Conservation (phyloP, 192 early-diverging fungal species). For the Coemansia sp. region DNA sequence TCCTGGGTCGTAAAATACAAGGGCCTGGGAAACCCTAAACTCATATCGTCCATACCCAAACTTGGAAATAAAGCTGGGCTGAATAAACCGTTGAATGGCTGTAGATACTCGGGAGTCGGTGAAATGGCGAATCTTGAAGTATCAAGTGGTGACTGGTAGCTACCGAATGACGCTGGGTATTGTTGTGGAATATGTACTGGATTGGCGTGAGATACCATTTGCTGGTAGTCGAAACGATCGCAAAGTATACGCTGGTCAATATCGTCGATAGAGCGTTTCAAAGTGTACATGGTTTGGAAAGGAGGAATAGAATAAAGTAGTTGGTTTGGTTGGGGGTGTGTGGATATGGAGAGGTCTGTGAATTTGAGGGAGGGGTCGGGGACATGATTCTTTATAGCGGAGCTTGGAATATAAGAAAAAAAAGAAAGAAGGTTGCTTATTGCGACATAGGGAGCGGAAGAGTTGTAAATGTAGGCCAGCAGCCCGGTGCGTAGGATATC, state of each 20-base stretch:
- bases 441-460: not conserved
- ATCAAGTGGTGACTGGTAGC: not conserved
- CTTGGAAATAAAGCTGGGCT: not conserved
- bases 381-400: conserved; percentile 5
- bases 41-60: not conserved
- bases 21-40: not conserved
- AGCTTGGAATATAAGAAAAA: not conserved
- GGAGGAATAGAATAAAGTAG: not conserved
- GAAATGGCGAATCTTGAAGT: not conserved
- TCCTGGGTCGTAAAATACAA: not conserved
- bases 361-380: too few species aligned
- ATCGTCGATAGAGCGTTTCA: not conserved
- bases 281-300: too few species aligned
- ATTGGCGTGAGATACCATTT: not conserved
- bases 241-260: not conserved
- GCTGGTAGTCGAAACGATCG: not conserved
- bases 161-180: not conserved
- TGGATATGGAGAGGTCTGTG: not conserved
- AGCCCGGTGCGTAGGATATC: conserved; percentile 7
- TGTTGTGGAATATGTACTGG: not conserved
- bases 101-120: not conserved
- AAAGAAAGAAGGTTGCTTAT: not conserved
- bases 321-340: not conserved
- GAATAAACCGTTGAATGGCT: not conserved
- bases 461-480: not conserved